Conservation (phyloP, 176 grass and related monocot species). For the Melocanna baccifera region DNA sequence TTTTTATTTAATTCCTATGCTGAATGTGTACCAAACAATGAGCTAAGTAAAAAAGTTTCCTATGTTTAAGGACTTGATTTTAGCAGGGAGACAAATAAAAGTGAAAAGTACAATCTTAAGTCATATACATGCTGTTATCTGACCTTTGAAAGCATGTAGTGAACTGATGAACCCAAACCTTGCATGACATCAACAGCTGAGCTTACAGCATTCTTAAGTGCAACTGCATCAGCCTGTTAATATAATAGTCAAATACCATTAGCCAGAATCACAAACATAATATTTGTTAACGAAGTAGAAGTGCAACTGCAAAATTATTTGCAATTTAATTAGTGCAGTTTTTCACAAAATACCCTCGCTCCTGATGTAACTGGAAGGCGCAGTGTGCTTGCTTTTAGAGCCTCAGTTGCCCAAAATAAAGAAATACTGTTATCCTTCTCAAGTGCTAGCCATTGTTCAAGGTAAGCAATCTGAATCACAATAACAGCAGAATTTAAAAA, state of each 20-base stretch:
- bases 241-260: conserved; percentile 15
- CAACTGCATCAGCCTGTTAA: conserved; percentile 68
- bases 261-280: conserved; percentile 19
- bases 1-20: background rate
- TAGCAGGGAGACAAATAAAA: background rate
- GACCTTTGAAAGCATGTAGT: conserved; percentile 75
- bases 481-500: conserved; percentile 27
- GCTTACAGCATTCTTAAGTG: conserved; percentile 80
- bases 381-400: conserved; percentile 90
- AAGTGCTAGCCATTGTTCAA: conserved; percentile 66
- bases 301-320: background rate
- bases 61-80: background rate
- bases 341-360: conserved; percentile 57
- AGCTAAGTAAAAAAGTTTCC: background rate
- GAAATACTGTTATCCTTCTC: conserved; percentile 63
- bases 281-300: background rate
- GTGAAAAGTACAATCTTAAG: background rate
- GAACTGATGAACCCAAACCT: conserved; percentile 73
- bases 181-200: conserved; percentile 94
- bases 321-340: conserved; percentile 12
- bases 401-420: conserved; percentile 66
- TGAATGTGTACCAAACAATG: background rate
- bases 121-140: background rate
- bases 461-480: conserved; percentile 59
- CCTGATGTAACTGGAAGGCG: conserved; percentile 71